Base-by-base conservation (phyloP, 768 basidiomycete genomes). In the Boletus tylopilopsis region DNA sequence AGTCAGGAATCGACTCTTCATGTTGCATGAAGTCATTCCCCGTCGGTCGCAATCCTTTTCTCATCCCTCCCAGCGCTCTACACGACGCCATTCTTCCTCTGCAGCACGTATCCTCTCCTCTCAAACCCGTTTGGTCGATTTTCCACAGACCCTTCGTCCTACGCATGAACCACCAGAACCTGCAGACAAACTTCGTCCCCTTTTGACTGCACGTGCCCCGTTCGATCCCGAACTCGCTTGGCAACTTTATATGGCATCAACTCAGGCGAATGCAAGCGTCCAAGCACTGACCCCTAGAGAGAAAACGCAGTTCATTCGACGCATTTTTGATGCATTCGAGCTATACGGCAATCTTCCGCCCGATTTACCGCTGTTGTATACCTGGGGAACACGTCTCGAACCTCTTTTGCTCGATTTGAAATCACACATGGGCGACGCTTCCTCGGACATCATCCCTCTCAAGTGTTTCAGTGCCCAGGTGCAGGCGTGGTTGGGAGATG, bases 211-310 rank as follows among this genome's bases (percentile, higher is more conserved):
- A 6, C 19, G 11, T 16, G 6, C 43, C 22, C 49, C 67, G 15
- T 56, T 77, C 41, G 61, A 74, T 48, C 51, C 71, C 30, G 68
- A 74, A 19, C 54, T 64, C 10, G 73, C 73, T 10, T 79, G 77
- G 77, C 44, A 58, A 15, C 60, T 66, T 5, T 79, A 73, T 57
- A 51, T 59, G 45, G 34, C 54, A n/a, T 51, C 51, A 3, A 13
- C 46, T 29, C 48, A 33, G n/a, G 7, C 43, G 3, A 30, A 52
- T 40, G 15, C 56, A 62, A 22, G 50, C 53, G 16, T 30, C 21
- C 9, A 53, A n/a, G 23, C 37, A 21, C 49, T 58, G 48, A 16
- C 64, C 63, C 47, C 51, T 47, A 12, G 44, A 53, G 47, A 69
- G 64, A 40, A 57, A 64, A 23, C 55, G 60, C 44, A 46, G 35